phyloP scores from a whole-genome alignment of 2,329 filamentous ascomycete species.

The Calonectria hawksworthii region DNA sequence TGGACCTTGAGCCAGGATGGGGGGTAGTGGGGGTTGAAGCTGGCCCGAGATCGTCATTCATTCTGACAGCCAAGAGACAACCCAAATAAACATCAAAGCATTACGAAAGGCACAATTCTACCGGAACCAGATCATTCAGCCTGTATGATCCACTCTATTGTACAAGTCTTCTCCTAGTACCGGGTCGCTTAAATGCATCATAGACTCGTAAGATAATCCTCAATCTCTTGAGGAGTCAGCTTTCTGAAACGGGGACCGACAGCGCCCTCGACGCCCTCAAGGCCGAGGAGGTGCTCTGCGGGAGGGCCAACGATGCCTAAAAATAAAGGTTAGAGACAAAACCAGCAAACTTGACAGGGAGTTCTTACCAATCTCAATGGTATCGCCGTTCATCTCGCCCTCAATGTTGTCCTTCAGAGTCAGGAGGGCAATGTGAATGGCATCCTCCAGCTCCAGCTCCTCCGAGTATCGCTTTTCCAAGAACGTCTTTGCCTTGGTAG shows the following conservation, averaged over 20 bases:
- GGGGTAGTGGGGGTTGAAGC: slow-evolving; percentile 60
- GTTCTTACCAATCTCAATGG: slow-evolving; percentile 91
- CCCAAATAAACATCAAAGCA: slow-evolving; percentile 29
- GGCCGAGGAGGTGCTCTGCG: slow-evolving; percentile 91
- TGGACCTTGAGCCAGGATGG: slow-evolving; percentile 46
- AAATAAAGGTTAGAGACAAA: slow-evolving; percentile 42
- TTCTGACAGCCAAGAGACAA: slow-evolving; percentile 53
- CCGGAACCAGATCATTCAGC: slow-evolving; percentile 50
- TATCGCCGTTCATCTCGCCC: slow-evolving; percentile 99
- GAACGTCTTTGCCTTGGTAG: slow-evolving; percentile 98
- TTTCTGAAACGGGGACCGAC: slow-evolving; percentile 92
- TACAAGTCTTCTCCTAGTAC: slow-evolving; percentile 56
- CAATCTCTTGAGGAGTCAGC: slow-evolving; percentile 96
- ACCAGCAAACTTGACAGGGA: background rate
- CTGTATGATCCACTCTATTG: slow-evolving; percentile 62
- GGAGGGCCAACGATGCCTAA: slow-evolving; percentile 94
- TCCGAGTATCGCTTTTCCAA: slow-evolving; percentile 99
- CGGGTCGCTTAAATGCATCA: slow-evolving; percentile 61
- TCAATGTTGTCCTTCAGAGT: slow-evolving; percentile 99
- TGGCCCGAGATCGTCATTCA: slow-evolving; percentile 64
- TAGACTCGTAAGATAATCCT: slow-evolving; percentile 99
- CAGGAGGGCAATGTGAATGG: slow-evolving; percentile 96
- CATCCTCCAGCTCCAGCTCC: slow-evolving; percentile 95
- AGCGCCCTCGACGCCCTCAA: slow-evolving; percentile 89
- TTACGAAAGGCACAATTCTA: slow-evolving; percentile 31